A percentile compares a stretch with the other conserved stretches of the same genome.
phyloP scores from a whole-genome alignment of 495 filamentous ascomycete genomes.

The Podospora bellae-mahoneyi region DNA sequence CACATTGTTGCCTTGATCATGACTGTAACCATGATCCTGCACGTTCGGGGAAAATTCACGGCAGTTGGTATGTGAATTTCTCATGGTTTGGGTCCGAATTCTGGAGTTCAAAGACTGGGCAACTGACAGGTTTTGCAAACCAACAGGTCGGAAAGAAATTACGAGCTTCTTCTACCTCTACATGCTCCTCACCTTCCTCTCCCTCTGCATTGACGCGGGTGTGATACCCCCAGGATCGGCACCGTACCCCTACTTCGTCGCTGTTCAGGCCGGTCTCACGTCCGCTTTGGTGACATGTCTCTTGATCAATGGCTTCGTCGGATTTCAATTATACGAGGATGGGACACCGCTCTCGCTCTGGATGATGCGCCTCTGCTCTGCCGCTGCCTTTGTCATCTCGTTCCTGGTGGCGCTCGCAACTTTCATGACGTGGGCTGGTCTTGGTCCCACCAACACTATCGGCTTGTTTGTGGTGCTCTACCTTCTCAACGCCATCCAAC shows the following conservation, averaged over 20 bases:
- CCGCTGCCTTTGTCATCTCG: conserved; percentile 80
- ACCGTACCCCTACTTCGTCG: conserved; percentile 86
- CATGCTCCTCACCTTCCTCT: conserved; percentile 82
- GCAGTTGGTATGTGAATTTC: conserved; percentile 77
- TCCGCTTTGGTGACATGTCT: conserved; percentile 86
- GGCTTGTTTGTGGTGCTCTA: conserved; percentile 93
- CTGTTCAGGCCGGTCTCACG: conserved; percentile 83
- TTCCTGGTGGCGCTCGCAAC: conserved; percentile 85
- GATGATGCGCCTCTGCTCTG: conserved; percentile 75
- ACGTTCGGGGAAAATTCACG: conserved; percentile 96
- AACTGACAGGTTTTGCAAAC: conserved; percentile 8
- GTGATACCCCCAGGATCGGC: conserved; percentile 78
- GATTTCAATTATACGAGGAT: conserved; percentile 98
- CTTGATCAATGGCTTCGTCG: conserved; percentile 96
- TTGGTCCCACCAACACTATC: conserved; percentile 78
- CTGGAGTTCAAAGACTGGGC: background rate
- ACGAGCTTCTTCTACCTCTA: conserved; percentile 97
- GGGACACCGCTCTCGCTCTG: conserved; percentile 94
- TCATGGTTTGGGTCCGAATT: background rate
- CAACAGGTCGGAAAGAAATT: conserved; percentile 92
- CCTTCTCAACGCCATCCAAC: conserved; percentile 79
- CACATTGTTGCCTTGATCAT: conserved; percentile 89
- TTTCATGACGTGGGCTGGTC: conserved; percentile 86
- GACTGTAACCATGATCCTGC: conserved; percentile 94
- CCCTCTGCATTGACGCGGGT: conserved; percentile 88